phyloP scores from a whole-genome alignment of 1,284 basidiomycete genomes.

The Mycocalia duriaeana region DNA sequence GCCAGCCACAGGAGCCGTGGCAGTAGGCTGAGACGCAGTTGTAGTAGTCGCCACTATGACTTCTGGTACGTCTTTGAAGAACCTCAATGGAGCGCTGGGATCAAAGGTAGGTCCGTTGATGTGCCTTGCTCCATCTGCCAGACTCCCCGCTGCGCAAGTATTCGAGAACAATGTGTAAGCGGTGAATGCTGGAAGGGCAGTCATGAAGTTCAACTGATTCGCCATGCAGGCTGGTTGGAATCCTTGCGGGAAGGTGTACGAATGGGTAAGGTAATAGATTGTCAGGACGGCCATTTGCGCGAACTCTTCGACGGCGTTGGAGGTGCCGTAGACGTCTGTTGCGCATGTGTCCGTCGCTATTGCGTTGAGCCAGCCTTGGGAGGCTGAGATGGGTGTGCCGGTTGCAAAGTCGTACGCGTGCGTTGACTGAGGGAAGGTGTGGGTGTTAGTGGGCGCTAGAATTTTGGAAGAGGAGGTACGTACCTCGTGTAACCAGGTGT shows the following conservation, averaged over 20 bases:
- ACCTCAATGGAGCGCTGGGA: not conserved
- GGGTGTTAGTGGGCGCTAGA: not conserved
- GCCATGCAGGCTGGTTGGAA: constrained; percentile 21
- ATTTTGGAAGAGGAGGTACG: not conserved
- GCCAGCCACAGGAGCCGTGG: not conserved
- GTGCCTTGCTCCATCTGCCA: not conserved
- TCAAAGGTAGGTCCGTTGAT: not conserved
- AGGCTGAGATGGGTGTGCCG: constrained; percentile 10
- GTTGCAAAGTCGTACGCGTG: constrained; percentile 25
- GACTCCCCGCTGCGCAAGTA: constrained; percentile 19
- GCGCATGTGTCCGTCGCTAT: constrained; percentile 19
- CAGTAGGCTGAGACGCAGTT: not conserved
- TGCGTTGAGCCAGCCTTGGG: constrained; percentile 16
- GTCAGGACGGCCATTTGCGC: constrained; percentile 22
- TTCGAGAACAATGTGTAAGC: constrained; percentile 18
- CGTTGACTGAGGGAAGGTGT: constrained; percentile 12
- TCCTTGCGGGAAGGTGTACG: constrained; percentile 15
- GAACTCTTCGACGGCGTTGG: constrained; percentile 22
- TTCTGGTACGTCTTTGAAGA: not conserved
- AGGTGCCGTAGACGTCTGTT: constrained; percentile 21
- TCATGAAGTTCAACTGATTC: constrained; percentile 19
- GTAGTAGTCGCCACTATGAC: no score
- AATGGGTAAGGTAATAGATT: constrained; percentile 18
- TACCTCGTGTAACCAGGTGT: constrained; percentile 27
- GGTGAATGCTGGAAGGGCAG: constrained; percentile 17